phyloP scores from a whole-genome alignment of 2,329 filamentous ascomycete species.

The Claviceps sp. region DNA sequence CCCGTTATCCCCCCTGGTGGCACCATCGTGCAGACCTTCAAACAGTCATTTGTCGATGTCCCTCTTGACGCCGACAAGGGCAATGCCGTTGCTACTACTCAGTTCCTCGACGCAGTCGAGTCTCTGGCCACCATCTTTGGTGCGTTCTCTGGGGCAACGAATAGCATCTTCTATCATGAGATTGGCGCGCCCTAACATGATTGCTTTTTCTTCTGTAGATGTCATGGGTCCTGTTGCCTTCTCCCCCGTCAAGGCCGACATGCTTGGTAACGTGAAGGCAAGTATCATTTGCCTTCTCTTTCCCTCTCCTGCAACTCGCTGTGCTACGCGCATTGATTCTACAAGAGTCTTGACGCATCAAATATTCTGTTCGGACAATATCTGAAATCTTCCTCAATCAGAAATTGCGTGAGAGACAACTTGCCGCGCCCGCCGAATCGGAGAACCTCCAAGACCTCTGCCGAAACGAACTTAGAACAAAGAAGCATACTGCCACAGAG shows the following conservation, averaged over 20 bases:
- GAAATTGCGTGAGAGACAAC: conserved; percentile 82
- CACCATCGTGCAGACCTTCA: conserved; percentile 78
- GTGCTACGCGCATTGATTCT: neutral
- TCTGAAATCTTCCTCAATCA: conserved; percentile 22
- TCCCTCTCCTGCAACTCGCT: neutral
- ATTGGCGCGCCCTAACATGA: neutral
- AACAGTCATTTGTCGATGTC: conserved; percentile 73
- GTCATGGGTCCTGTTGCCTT: conserved; percentile 62
- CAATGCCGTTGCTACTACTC: conserved; percentile 65
- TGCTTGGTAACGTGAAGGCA: conserved; percentile 85
- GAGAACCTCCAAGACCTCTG: conserved; percentile 74
- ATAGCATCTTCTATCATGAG: neutral
- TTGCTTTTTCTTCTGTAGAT: conserved; percentile 27
- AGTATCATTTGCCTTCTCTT: conserved; percentile 4
- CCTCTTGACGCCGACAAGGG: conserved; percentile 59
- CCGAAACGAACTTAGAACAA: conserved; percentile 74
- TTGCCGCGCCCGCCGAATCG: conserved; percentile 66
- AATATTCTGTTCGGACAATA: neutral
- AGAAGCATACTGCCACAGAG: conserved; percentile 80
- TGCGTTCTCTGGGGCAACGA: conserved; percentile 21
- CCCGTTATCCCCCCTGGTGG: conserved; percentile 44
- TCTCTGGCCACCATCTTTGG: conserved; percentile 78
- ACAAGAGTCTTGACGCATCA: neutral
- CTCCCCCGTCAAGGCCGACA: conserved; percentile 79
- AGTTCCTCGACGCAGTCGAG: conserved; percentile 88